A percentile compares a stretch with the other conserved stretches of the same genome.
Conservation (phyloP, 2,329 filamentous ascomycete species). For the Fusarium gaditjirri region DNA sequence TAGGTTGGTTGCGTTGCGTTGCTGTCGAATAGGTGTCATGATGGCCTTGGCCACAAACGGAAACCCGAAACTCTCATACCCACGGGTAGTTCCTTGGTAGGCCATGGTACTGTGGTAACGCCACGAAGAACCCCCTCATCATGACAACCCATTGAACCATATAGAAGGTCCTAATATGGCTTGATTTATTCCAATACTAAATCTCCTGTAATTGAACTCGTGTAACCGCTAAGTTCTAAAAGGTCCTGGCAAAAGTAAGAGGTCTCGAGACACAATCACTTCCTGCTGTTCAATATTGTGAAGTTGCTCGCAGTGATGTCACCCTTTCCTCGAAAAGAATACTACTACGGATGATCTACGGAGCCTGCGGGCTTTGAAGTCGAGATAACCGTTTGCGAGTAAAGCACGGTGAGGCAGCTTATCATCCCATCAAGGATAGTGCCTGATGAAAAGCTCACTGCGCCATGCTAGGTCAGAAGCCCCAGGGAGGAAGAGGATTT, state of each 20-base stretch:
- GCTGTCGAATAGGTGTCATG: slow-evolving; percentile 16
- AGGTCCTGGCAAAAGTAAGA: neutral
- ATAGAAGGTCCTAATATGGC: neutral
- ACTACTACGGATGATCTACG: neutral
- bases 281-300: neutral
- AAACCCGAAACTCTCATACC: slow-evolving; percentile 26
- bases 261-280: neutral
- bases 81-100: neutral
- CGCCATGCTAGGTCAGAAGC: neutral
- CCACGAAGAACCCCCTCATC: slow-evolving; percentile 15
- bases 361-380: neutral
- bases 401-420: neutral
- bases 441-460: neutral
- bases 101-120: neutral
- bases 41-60: slow-evolving; percentile 27
- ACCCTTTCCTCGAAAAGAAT: neutral
- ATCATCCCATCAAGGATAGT: neutral
- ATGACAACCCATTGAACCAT: slow-evolving; percentile 8
- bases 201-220: neutral
- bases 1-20: neutral
- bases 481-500: neutral
- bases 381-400: neutral
- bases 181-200: neutral
- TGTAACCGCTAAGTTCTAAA: neutral
- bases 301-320: neutral